Conservation (phyloP, 495 filamentous ascomycete genomes). For the Parathielavia appendiculata region DNA sequence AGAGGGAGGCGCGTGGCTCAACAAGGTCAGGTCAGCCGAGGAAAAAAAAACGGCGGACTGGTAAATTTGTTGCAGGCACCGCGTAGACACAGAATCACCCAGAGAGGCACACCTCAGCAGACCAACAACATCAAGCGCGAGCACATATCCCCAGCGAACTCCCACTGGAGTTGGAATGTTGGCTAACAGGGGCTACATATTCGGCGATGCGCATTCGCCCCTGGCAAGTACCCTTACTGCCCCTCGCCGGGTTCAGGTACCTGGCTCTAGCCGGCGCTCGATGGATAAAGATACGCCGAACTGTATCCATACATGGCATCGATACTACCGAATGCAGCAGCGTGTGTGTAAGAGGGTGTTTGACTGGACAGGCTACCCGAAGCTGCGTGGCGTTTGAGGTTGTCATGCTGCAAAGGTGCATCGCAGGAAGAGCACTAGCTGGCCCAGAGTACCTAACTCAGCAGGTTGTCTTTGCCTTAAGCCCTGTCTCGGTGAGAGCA, state of each 20-base stretch:
- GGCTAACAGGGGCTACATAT: slow-evolving; percentile 15
- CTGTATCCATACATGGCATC: neutral
- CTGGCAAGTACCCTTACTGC: slow-evolving; percentile 28
- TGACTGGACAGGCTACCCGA: slow-evolving; percentile 11
- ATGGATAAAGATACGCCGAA: neutral
- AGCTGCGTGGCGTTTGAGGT: slow-evolving; percentile 2
- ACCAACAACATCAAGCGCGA: neutral
- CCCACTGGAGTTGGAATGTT: slow-evolving; percentile 11
- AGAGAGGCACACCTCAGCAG: neutral
- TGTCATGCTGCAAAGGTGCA: too few species aligned
- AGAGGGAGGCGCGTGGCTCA: slow-evolving; percentile 13
- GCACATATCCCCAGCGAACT: neutral
- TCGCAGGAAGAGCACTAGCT: too few species aligned
- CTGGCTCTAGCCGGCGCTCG: neutral
- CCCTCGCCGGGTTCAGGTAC: slow-evolving; percentile 15
- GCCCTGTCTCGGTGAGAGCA: neutral
- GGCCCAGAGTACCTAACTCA: too few species aligned
- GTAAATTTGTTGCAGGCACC: slow-evolving; percentile 14
- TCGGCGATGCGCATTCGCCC: slow-evolving; percentile 17
- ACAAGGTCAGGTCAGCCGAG: slow-evolving; percentile 19
- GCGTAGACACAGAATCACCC: neutral
- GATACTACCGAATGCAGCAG: slow-evolving; percentile 18
- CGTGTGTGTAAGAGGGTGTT: slow-evolving; percentile 15
- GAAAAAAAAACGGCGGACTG: slow-evolving; percentile 28
- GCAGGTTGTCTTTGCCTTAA: neutral